Percentiles rank a stretch among this genome's conserved stretches.
These are phyloP conservation scores for Raffaelea ambrosiae DNA, from an alignment of 2,329 filamentous ascomycete species.

Conservation along the genomic window DNA sequence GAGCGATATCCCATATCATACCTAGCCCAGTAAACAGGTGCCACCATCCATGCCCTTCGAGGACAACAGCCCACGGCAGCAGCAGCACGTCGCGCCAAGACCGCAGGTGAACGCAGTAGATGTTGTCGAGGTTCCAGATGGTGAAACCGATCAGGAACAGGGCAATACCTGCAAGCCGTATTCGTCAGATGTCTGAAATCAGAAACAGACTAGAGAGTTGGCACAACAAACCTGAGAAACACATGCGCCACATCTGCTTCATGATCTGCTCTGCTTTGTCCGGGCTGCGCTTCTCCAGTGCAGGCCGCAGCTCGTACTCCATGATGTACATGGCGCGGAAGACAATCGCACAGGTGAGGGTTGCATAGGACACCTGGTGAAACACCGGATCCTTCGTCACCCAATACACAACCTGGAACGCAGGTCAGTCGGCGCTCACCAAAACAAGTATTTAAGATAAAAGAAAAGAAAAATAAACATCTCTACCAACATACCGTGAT, in stretches of 20 bases:
- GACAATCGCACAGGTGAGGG: conserved; percentile 62
- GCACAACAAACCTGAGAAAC: conserved; percentile 37
- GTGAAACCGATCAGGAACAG: conserved; percentile 68
- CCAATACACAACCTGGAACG: conserved; percentile 47
- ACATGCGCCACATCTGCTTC: conserved; percentile 68
- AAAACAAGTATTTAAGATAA: background rate
- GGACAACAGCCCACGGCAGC: conserved; percentile 69
- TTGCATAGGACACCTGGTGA: conserved; percentile 71
- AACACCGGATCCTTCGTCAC: conserved; percentile 74
- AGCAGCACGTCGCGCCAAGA: conserved; percentile 59
- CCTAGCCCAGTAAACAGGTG: conserved; percentile 75
- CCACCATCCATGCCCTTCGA: conserved; percentile 54
- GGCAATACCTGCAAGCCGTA: conserved; percentile 40
- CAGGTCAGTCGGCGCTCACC: too few species aligned
- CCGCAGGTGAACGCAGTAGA: conserved; percentile 60
- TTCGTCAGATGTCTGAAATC: background rate
- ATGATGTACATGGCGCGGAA: conserved; percentile 70
- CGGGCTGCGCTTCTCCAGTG: conserved; percentile 33
- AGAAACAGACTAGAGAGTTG: background rate
- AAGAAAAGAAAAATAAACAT: background rate
- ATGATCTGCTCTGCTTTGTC: conserved; percentile 39
- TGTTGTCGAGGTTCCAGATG: conserved; percentile 73
- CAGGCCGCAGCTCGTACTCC: conserved; percentile 40
- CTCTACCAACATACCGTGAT: conserved; percentile 56
- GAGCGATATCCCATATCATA: conserved; percentile 12